Conservation (phyloP, 2,329 filamentous ascomycete species). For the Penicillium sp. region DNA sequence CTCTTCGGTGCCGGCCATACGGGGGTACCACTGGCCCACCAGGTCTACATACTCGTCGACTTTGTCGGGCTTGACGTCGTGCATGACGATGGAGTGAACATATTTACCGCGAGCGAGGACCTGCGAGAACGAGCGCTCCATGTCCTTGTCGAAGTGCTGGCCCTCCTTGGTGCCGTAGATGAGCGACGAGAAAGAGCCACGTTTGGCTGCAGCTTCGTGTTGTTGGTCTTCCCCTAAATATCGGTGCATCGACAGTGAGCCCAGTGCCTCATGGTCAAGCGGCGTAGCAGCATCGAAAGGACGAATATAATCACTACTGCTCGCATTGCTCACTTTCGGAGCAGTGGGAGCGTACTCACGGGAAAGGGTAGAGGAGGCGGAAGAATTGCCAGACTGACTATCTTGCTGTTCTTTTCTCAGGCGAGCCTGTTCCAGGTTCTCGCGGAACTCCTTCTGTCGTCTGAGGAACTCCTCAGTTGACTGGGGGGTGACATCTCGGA, state of each 20-base stretch:
- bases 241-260: slow-evolving; percentile 60
- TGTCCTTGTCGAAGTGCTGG: slow-evolving; percentile 89
- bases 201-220: slow-evolving; percentile 64
- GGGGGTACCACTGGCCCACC: slow-evolving; percentile 88
- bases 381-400: slow-evolving; percentile 67
- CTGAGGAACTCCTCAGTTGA: slow-evolving; percentile 74
- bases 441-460: slow-evolving; percentile 84
- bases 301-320: slow-evolving; percentile 29
- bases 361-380: slow-evolving; percentile 40
- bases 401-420: slow-evolving; percentile 78
- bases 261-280: slow-evolving; percentile 51
- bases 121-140: slow-evolving; percentile 94
- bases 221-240: slow-evolving; percentile 59
- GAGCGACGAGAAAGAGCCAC: slow-evolving; percentile 76
- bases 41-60: slow-evolving; percentile 92
- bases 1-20: slow-evolving; percentile 77
- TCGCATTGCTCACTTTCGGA: slow-evolving; percentile 50
- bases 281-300: slow-evolving; percentile 43
- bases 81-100: slow-evolving; percentile 95
- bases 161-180: slow-evolving; percentile 98
- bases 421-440: slow-evolving; percentile 73
- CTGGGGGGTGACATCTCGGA: slow-evolving; percentile 79
- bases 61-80: slow-evolving; percentile 92
- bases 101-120: slow-evolving; percentile 96
- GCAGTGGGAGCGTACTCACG: slow-evolving; percentile 48